phyloP scores from a whole-genome alignment of 257 asterid species.

The Solanum gandarillasii region DNA sequence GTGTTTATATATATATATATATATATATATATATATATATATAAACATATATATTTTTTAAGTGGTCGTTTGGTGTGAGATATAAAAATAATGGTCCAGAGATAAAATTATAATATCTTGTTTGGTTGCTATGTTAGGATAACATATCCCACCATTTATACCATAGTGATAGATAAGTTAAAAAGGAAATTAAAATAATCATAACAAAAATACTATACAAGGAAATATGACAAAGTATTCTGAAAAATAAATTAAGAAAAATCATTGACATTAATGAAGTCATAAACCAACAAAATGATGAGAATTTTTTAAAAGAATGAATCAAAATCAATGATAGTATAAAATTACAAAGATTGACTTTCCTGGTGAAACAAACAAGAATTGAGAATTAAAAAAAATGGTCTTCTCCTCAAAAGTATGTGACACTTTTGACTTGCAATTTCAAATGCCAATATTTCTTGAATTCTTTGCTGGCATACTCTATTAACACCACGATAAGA shows the following conservation, averaged over 20 bases:
- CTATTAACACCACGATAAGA: background rate
- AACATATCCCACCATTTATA: fast-evolving
- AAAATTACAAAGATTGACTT: background rate
- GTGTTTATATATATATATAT: no score
- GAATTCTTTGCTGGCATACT: background rate
- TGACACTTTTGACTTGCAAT: no score
- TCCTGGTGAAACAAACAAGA: background rate
- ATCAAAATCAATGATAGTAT: background rate
- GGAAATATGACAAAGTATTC: background rate
- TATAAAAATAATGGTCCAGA: no score
- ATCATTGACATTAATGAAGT: background rate
- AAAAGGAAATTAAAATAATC: no score
- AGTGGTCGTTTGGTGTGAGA: no score
- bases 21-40: no score
- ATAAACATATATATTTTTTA: no score
- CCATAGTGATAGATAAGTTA: no score
- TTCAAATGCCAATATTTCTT: background rate
- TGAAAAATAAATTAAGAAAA: no score
- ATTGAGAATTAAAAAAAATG: background rate
- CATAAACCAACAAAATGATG: background rate
- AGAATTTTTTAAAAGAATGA: background rate
- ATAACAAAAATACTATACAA: no score
- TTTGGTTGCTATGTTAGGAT: no score
- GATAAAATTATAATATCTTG: no score
- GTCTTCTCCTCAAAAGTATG: background rate